These are phyloP conservation scores for Penicillium paradoxum DNA, from an alignment of 495 filamentous ascomycete genomes.

Conservation along the genomic window DNA sequence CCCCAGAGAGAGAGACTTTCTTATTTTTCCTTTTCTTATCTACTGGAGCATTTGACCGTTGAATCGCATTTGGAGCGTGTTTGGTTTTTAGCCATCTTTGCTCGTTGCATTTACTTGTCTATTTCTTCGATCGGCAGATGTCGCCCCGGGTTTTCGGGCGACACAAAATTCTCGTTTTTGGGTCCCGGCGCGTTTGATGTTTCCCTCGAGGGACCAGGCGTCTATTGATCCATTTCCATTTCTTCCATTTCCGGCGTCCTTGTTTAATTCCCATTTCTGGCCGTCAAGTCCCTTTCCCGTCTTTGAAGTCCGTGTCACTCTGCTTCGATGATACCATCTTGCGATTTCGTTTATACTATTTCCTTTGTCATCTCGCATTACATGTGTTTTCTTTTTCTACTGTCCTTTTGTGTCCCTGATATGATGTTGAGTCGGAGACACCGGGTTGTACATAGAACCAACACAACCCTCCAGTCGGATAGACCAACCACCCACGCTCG, in stretches of 20 bases:
- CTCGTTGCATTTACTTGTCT: conserved; percentile 15
- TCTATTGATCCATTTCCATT: conserved; percentile 17
- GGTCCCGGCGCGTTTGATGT: conserved; percentile 24
- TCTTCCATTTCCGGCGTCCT: conserved; percentile 23
- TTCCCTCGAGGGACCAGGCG: conserved; percentile 27
- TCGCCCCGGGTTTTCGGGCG: conserved; percentile 12
- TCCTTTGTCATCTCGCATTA: conserved; percentile 4
- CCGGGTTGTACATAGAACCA: conserved; percentile 21
- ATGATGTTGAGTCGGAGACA: conserved; percentile 10
- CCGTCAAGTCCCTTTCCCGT: conserved; percentile 9
- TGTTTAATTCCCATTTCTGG: conserved; percentile 17
- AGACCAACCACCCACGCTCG: conserved; percentile 8
- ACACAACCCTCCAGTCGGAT: conserved; percentile 10
- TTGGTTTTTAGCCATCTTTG: conserved; percentile 26
- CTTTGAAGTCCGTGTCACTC: conserved; percentile 30
- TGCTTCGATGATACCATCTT: conserved; percentile 44
- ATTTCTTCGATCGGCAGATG: conserved; percentile 13
- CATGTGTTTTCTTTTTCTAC: not conserved
- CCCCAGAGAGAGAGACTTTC: conserved; percentile 7
- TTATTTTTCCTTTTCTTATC: conserved; percentile 4
- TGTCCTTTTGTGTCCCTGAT: not conserved
- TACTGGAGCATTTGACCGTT: conserved; percentile 23
- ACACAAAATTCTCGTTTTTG: conserved; percentile 17
- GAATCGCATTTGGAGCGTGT: conserved; percentile 29
- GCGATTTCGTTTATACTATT: conserved; percentile 23